Base-by-base conservation (phyloP, 768 basidiomycete genomes). In the Leccinum imitatum region DNA sequence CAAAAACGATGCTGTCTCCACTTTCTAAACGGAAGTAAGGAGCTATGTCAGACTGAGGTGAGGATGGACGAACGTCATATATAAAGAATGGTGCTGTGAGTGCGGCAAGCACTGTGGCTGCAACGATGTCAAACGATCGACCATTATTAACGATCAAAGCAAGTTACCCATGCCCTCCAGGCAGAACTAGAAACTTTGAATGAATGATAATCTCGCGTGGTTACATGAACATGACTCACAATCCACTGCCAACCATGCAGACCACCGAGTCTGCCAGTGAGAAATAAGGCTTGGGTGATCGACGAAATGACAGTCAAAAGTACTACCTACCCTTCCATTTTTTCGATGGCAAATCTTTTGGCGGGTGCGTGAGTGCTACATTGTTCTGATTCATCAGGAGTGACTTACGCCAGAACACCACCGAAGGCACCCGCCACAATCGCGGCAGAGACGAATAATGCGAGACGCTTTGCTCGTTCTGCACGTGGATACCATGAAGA, bases 361-460 rank as follows among this genome's bases (percentile, higher is more conserved):
- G 44, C 13, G 4, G 8, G 19, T 57, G 21, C n/a, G 23, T 65
- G 4, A 65, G 54, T 33, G 21, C 9, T 9, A 14, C 37, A 30
- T 14, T 10, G 19, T n/a, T 37, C 4, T 9, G 7, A 25, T 8
- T 30, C 8, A 39, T 9, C 17, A 37, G 55, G 41, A 46, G 47
- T 21, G 2, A 50, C 81, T 67, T 66, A 84, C 58, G 83, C 82
- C 17, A 69, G 71, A 48, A 84, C 59, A 33, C 84, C 83, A 52
- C 81, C 77, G 64, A 74, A 83, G 57, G 74, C 71, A 39, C 78
- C 85, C 25, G 83, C 80, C 50, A 82, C 60, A 2, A 83, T 85
- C 15, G 84, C 83, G 52, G 83, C 82, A 15, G 81, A 80, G 69
- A 82, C 79, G 76, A 88, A 87, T 15, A 86, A 69, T 1, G 86